These are phyloP conservation scores for Wickerhamiella sergipiensis DNA, from an alignment of 805 yeast genomes.

Conservation along the genomic window DNA sequence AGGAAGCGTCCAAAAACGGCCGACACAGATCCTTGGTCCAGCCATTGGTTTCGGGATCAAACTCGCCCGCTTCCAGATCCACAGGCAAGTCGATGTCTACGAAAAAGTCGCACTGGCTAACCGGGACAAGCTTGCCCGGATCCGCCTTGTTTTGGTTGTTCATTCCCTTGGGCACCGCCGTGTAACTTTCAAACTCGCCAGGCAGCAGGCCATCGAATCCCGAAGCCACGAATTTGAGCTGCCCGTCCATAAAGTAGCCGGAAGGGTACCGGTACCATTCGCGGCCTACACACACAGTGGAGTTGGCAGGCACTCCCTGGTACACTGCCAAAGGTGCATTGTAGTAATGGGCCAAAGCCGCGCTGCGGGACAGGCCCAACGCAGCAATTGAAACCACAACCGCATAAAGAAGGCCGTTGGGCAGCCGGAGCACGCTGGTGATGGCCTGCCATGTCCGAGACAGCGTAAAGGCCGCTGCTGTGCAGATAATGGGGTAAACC, in stretches of 20 bases:
- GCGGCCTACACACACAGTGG: conserved; percentile 74
- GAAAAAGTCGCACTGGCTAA: conserved; percentile 49
- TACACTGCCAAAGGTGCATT: conserved; percentile 58
- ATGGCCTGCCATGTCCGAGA: conserved; percentile 10
- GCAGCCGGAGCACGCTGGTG: conserved; percentile 4
- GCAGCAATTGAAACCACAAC: conserved; percentile 12
- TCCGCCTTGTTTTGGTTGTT: conserved; percentile 64
- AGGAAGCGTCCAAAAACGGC: conserved; percentile 16
- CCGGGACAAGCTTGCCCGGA: conserved; percentile 35
- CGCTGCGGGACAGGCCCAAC: conserved; percentile 37
- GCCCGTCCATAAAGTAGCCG: conserved; percentile 63
- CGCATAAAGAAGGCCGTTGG: not conserved
- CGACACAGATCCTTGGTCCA: conserved; percentile 17
- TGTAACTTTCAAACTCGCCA: conserved; percentile 49
- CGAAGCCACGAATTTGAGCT: conserved; percentile 51
- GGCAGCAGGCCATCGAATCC: conserved; percentile 84
- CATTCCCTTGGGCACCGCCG: conserved; percentile 48
- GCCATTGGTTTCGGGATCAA: conserved; percentile 11
- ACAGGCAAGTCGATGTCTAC: conserved; percentile 47
- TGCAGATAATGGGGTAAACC: conserved; percentile 52
- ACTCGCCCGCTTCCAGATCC: conserved; percentile 34
- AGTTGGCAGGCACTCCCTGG: conserved; percentile 26
- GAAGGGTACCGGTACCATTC: conserved; percentile 93
- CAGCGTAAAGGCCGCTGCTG: conserved; percentile 45
- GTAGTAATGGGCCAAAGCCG: conserved; percentile 52